Evolutionary conservation across 2,329 filamentous ascomycete species (phyloP), one percentile per base, ranked within the genome.

Genomic region (Fusarium burgessii): DNA sequence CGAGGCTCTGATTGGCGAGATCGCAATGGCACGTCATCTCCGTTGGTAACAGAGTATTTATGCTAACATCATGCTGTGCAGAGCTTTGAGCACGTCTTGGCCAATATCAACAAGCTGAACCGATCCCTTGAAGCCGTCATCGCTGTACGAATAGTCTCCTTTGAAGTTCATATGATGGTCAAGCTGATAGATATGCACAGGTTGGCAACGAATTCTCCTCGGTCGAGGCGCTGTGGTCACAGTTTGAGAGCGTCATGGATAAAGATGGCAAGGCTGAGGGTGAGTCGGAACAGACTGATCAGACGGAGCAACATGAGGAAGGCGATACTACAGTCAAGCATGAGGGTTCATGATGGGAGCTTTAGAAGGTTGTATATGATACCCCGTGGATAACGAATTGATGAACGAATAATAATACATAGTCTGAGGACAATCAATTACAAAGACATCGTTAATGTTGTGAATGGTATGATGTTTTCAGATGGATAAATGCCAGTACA

Each of bases 201-300:
- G 91, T 99, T 56, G 96, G 96, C 40, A 97, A 97, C 81, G 96
- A 99, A 78, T 98, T 99, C 82, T 91, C 93, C n/a, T 95, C 94
- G 7, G 96, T 99, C 45, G 96, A 99, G 81, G 94, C 94, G 33
- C 87, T 99, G 18, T 99, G 96, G 96, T 97, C 93, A 41, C 94
- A 97, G 77, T 98, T 99, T 78, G 96, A 99, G 83, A 93, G 91
- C 73, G 95, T 98, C 75, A 98, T 98, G 95, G 93, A 89, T 12
- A 93, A 92, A 77, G 88, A 92, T 60, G 84, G 74, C 51, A 72
- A 72, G 32, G 58, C 47, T 6, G 74, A 70, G n/a, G 43, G 58
- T 14, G 57, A 71, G 56, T 11, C 66, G 29, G 64, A 65, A 38
- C 74, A 79, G 43, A 76, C 59, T 18, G 68, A 58, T 10, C 73